A percentile compares a stretch with the other conserved stretches of the same genome.
These are phyloP conservation scores for Grigorovia jiainica DNA, from an alignment of 805 yeast species.

Conservation along the genomic window DNA sequence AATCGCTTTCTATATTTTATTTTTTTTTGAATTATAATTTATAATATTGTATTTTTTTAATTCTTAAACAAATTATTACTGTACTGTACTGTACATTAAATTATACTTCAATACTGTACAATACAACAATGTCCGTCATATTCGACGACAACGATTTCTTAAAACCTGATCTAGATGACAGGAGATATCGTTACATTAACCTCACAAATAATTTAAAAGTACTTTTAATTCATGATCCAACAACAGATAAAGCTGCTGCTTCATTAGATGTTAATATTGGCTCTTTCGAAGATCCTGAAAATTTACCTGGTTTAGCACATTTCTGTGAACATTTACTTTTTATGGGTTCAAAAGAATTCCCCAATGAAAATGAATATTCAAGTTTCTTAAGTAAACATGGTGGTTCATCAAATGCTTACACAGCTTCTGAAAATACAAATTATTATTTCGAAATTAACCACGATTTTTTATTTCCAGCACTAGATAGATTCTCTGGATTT, in stretches of 20 bases:
- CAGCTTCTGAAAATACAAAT: conserved; percentile 81
- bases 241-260: conserved; percentile 69
- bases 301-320: conserved; percentile 69
- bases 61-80: too few species aligned
- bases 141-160: conserved; percentile 19
- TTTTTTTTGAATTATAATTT: too few species aligned
- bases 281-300: conserved; percentile 56
- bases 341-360: conserved; percentile 75
- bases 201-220: conserved; percentile 51
- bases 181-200: conserved; percentile 59
- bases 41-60: too few species aligned
- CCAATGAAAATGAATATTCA: conserved; percentile 68
- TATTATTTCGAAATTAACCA: conserved; percentile 80
- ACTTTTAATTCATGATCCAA: conserved; percentile 55
- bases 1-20: too few species aligned
- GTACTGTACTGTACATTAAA: neutral
- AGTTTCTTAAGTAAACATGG: conserved; percentile 73
- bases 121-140: conserved; percentile 8
- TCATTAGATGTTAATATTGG: conserved; percentile 74
- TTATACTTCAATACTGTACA: neutral
- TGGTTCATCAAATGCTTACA: conserved; percentile 87
- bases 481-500: conserved; percentile 89
- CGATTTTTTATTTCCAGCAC: conserved; percentile 71
- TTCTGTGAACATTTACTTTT: conserved; percentile 65
- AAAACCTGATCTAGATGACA: conserved; percentile 53